Base-by-base conservation (phyloP, 129 eudicot species). In the Lactuca saligna region DNA sequence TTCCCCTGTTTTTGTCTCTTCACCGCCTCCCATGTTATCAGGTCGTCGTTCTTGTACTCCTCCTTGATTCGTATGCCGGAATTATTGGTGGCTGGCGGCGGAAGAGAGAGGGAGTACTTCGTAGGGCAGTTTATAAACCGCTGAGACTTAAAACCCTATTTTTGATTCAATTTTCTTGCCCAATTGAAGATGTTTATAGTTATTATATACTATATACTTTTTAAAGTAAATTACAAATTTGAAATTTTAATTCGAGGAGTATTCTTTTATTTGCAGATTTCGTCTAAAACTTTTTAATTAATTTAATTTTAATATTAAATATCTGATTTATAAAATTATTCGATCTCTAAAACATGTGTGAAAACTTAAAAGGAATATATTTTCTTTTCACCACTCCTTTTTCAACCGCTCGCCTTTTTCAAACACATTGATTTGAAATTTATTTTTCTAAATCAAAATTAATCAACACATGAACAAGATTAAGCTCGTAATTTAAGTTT, bases 1-100 rank as follows among this genome's bases (percentile, higher is more conserved):
- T 7, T 79, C 87, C 70, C 72, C 82, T 54, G 82, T 68, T 65
- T 68, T 65, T 31, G 77, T 66, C 39, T 77, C 83, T 41, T 44
- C 57, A 1, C 17, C 42, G 44, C 81, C 78, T 54, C 53, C 75
- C 80, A 75, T 75, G 55, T 16, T 67, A 7, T 49, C 44, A 15
- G 15, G 41, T 32, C 3, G 15, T 12, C 3, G 10, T 25, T 44
- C 61, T 32, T 55, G 38, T 41, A 32, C 60, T 66, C 60, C 60
- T 33, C 46, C 54, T 46, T 63, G 59, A 57, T 42, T 31, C 39
- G 57, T 61, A 10, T 69, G 74, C 79, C 29, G 74, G 69, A 35
- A 61, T 63, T 66, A 57, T 8, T n/a, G 70, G 54, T 15, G 6
- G 38, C 29, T 12, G 32, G 77, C 59, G 69, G 56, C 20, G 70